Conservation (phyloP, 352 stramenopile species). For the Pythium dissotocum region DNA sequence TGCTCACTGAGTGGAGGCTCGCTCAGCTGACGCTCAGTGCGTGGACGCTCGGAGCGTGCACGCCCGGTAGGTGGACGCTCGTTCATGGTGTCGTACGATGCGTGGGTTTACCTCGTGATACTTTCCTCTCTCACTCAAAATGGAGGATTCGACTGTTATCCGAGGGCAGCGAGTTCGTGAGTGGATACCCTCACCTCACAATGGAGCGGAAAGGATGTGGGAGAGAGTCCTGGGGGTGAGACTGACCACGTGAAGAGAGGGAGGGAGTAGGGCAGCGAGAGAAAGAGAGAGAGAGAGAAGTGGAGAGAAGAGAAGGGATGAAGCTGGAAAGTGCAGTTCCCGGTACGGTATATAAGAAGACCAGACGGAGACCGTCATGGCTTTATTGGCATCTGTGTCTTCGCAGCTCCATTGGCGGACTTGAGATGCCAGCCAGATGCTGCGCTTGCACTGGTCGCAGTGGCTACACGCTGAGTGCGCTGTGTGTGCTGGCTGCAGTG, state of each 20-base stretch:
- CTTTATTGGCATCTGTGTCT: neutral
- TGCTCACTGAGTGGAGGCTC: neutral
- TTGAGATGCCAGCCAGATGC: neutral
- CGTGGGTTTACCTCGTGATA: neutral
- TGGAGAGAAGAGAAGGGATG: neutral
- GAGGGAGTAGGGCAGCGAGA: neutral
- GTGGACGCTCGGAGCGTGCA: neutral
- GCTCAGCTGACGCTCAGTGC: neutral
- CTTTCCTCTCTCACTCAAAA: neutral
- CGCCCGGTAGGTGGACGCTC: neutral
- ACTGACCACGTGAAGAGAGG: neutral
- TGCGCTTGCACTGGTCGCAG: neutral
- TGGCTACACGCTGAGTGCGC: neutral
- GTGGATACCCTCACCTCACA: neutral
- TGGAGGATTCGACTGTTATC: no score
- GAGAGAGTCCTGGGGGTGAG: neutral
- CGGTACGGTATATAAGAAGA: constrained; percentile 3
- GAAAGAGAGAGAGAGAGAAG: constrained; percentile 8
- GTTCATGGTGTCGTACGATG: neutral
- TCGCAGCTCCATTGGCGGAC: neutral
- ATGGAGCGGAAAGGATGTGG: neutral
- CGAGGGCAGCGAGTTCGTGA: neutral
- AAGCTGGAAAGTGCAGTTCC: neutral
- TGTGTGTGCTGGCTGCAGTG: neutral
- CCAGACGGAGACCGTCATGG: constrained; percentile 8